Percentiles rank a stretch among this genome's conserved stretches.
Evolutionary conservation across 2,329 filamentous ascomycete genomes (phyloP).

Genomic region (Aspergillus felis): DNA sequence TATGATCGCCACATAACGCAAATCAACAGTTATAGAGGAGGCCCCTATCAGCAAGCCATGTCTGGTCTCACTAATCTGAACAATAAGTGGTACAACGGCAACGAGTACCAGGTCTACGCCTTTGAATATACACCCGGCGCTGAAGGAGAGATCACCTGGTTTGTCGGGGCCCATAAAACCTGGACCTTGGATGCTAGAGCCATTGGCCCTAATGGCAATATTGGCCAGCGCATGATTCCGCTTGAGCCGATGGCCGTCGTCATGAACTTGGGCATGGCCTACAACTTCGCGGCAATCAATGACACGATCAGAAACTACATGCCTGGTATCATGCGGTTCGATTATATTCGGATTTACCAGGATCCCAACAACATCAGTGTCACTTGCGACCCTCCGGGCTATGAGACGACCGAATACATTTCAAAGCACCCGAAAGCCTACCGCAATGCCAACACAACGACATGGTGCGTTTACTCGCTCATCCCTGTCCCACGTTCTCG

Average conservation of each 20-base stretch:
- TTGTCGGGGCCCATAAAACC: constrained; percentile 60
- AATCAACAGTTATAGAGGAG: constrained; percentile 60
- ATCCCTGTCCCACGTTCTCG: not conserved
- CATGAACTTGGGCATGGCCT: constrained; percentile 68
- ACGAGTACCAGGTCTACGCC: constrained; percentile 59
- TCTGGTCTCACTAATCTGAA: constrained; percentile 60
- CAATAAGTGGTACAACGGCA: constrained; percentile 64
- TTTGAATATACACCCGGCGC: constrained; percentile 62
- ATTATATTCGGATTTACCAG: constrained; percentile 70
- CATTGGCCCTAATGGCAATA: constrained; percentile 65
- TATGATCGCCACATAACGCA: constrained; percentile 57
- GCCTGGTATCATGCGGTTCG: constrained; percentile 63
- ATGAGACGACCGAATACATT: constrained; percentile 66
- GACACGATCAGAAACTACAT: constrained; percentile 53
- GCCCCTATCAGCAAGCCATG: constrained; percentile 60
- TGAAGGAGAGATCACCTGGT: constrained; percentile 63
- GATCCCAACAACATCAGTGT: constrained; percentile 54
- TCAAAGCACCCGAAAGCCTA: constrained; percentile 58
- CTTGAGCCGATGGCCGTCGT: constrained; percentile 65
- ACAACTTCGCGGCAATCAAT: constrained; percentile 61
- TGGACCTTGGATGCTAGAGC: constrained; percentile 61
- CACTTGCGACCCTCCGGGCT: constrained; percentile 66
- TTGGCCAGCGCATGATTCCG: constrained; percentile 62
- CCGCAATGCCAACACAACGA: constrained; percentile 60
- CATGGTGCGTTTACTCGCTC: constrained; percentile 47